These are phyloP conservation scores for Tardiomyces blankii DNA, from an alignment of 1,139 yeast species.

Conservation along the genomic window DNA sequence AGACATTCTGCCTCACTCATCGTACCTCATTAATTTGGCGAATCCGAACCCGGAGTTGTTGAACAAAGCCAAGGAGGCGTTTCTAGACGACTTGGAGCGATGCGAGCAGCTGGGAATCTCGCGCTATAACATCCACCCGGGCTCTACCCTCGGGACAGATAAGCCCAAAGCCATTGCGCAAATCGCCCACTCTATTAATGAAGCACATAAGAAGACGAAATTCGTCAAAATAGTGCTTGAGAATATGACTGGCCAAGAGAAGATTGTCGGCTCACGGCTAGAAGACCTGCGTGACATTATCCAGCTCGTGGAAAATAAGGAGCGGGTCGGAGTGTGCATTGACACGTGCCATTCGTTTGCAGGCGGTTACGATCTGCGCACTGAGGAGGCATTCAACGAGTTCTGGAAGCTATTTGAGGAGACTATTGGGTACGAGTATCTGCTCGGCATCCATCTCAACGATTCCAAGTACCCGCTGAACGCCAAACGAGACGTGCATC, in stretches of 20 bases:
- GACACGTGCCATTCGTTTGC: conserved; percentile 96
- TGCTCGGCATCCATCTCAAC: conserved; percentile 75
- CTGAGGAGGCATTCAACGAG: conserved; percentile 40
- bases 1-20: conserved; percentile 88
- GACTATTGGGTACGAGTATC: conserved; percentile 60
- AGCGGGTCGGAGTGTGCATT: conserved; percentile 83
- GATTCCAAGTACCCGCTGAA: conserved; percentile 92
- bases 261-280: conserved; percentile 66
- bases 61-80: conserved; percentile 32
- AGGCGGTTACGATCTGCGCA: conserved; percentile 84
- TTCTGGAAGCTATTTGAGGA: conserved; percentile 72
- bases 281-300: conserved; percentile 71
- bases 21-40: conserved; percentile 84
- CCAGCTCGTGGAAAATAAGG: conserved; percentile 61
- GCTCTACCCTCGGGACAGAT: conserved; percentile 67
- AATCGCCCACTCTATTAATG: conserved; percentile 69
- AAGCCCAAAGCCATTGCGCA: conserved; percentile 51
- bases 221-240: conserved; percentile 85
- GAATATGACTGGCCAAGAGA: conserved; percentile 93
- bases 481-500: conserved; percentile 87
- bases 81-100: conserved; percentile 74
- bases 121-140: conserved; percentile 89
- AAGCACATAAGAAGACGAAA: conserved; percentile 58
- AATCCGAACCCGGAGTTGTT: conserved; percentile 49
- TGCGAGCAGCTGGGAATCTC: conserved; percentile 84